Conservation (phyloP, 2,329 filamentous ascomycete species). For the Fusarium nelsonii region DNA sequence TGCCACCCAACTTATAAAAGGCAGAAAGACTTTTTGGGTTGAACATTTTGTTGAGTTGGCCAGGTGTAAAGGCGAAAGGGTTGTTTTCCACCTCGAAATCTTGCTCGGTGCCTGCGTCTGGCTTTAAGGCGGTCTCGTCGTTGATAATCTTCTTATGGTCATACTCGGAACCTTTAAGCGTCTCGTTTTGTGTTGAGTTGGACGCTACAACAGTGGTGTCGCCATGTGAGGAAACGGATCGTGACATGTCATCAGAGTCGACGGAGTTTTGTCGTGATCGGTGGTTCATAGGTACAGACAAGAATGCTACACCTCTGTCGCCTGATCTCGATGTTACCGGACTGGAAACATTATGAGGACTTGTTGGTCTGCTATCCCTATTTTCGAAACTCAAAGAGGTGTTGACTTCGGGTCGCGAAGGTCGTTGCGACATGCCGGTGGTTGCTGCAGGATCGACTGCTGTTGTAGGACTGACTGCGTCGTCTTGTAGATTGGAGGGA, state of each 20-base stretch:
- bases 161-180: constrained; percentile 53
- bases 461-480: constrained; percentile 57
- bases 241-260: constrained; percentile 73
- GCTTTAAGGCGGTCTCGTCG: constrained; percentile 76
- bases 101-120: constrained; percentile 79
- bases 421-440: constrained; percentile 41
- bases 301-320: constrained; percentile 66
- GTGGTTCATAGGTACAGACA: constrained; percentile 72
- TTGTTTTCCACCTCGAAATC: constrained; percentile 84
- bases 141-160: constrained; percentile 70
- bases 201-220: constrained; percentile 70
- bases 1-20: constrained; percentile 83
- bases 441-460: constrained; percentile 51
- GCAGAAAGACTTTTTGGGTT: constrained; percentile 89
- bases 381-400: constrained; percentile 73
- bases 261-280: constrained; percentile 76
- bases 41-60: constrained; percentile 86
- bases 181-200: constrained; percentile 59
- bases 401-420: constrained; percentile 59
- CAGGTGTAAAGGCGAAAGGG: constrained; percentile 86
- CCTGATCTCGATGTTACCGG: constrained; percentile 62
- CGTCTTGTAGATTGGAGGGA: constrained; percentile 54
- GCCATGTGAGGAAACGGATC: constrained; percentile 70
- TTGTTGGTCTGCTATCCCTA: constrained; percentile 75
- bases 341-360: constrained; percentile 78